Evolutionary conservation across 257 asterid species (phyloP), one percentile per base, ranked within the genome.

Genomic region (Solanum boliviense): DNA sequence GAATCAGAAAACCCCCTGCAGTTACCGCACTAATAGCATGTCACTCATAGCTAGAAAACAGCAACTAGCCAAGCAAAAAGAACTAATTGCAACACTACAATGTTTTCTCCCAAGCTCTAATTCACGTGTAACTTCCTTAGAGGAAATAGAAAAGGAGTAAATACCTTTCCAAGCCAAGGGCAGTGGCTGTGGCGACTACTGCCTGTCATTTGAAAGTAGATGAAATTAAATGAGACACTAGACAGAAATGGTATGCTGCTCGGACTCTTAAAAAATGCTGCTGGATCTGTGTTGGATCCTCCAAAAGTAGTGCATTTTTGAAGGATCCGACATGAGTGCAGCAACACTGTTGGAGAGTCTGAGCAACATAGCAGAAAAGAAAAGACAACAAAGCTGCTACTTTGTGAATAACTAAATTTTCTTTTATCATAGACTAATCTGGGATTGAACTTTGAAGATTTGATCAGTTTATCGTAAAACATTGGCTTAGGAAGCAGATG

Each of bases 1-100:
- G 96, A 88, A 90, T 96, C 99, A 39, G 95, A 88, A 89, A 96
- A 93, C 62, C 99, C 99, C 94, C 99, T 96, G 95, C 91, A 90
- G 31, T 58, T 84, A 29, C 81, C 52, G 75, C 89, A 90, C 41
- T 27, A 13, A 46, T 27, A 78, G 15, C 84, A 79, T 79, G 84
- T 79, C 36, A 79, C 5, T 25, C 65, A 41, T 79, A 44, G 65
- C 25, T 78, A 79, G 65, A 25, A 5, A 41, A 39, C 25, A 25
- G 3, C 7, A 78, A 78, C 25, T 16, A 78, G 62, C 3, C 84
- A 41, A 9, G 36, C 13, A 46, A 35, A 87, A 35, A 76, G 62
- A 88, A 88, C 1, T 39, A 18, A 52, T 16, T 16, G 23, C 62
- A 52, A 52, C 62, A 52, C 9, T 52, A 6, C 60, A 52, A 52